Conservation (phyloP, 169 alveolate genomes). For the Toxoplasma gondii region DNA sequence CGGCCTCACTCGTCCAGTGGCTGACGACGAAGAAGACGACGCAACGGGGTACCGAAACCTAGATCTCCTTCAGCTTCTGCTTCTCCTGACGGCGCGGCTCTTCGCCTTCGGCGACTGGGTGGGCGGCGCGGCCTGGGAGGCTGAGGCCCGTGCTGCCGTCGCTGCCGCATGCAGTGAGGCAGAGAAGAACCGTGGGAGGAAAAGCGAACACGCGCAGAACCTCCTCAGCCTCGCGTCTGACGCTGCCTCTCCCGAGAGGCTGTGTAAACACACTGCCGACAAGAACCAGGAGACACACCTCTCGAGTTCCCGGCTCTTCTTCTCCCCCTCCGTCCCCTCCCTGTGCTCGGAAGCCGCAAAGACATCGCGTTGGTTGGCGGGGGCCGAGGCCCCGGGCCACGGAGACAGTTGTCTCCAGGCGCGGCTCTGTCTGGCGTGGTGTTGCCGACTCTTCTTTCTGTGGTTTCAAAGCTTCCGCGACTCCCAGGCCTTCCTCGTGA, state of each 20-base stretch:
- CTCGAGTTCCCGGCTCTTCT: not conserved
- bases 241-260: not conserved
- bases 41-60: conserved; percentile 4
- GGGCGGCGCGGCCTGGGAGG: conserved; percentile 26
- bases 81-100: not conserved
- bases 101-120: conserved; percentile 27
- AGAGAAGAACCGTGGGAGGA: not conserved
- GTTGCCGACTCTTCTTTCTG: conserved; percentile 20
- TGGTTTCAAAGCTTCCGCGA: conserved; percentile 31
- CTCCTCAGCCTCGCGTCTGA: too few species aligned
- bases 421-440: conserved; percentile 37
- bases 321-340: not conserved
- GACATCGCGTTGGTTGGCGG: conserved; percentile 5
- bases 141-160: conserved; percentile 18
- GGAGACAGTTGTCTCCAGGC: not conserved
- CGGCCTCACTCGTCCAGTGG: conserved; percentile 29
- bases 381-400: conserved; percentile 4
- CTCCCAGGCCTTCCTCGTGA: conserved; percentile 27
- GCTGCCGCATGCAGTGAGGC: not conserved
- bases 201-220: not conserved
- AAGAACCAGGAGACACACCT: too few species aligned
- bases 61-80: conserved; percentile 39
- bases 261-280: too few species aligned
- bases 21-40: conserved; percentile 31
- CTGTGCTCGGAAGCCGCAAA: not conserved